A percentile compares a stretch with the other conserved stretches of the same genome.
These are phyloP conservation scores for Boletus rubescentipes DNA, from an alignment of 768 basidiomycete genomes.

Conservation along the genomic window DNA sequence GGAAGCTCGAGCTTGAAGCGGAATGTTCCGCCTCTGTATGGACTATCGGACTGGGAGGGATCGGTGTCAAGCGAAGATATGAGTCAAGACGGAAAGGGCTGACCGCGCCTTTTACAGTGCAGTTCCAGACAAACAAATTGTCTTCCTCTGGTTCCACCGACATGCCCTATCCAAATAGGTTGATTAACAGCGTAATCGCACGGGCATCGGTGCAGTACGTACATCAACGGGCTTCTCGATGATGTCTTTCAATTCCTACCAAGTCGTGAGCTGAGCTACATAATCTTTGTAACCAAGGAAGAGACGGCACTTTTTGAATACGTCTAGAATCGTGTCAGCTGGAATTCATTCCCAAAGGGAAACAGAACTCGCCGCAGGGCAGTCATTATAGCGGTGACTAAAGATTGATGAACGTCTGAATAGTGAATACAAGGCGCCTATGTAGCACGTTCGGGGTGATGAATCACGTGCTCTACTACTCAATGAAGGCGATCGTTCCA, in stretches of 20 bases:
- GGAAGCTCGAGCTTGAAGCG: conserved; percentile 74
- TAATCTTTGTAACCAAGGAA: conserved; percentile 1
- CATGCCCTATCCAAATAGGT: conserved; percentile 49
- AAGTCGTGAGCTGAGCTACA: conserved; percentile 13
- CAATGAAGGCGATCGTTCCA: no score
- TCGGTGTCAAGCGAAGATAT: background rate
- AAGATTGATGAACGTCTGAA: conserved; percentile 5
- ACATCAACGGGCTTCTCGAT: conserved; percentile 65
- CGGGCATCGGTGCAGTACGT: conserved; percentile 21
- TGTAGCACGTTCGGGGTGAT: background rate
- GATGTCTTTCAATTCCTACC: conserved; percentile 68
- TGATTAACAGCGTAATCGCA: conserved; percentile 10
- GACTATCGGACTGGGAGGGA: conserved; percentile 60
- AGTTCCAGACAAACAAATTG: conserved; percentile 77
- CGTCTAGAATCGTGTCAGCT: conserved; percentile 47
- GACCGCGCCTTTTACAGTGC: conserved; percentile 72
- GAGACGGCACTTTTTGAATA: conserved; percentile 62
- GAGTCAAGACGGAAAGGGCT: conserved; percentile 25
- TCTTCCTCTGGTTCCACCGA: conserved; percentile 63
- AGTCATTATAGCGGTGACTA: conserved; percentile 34
- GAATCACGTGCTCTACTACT: conserved; percentile 18
- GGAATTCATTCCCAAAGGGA: background rate
- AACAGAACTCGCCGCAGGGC: conserved; percentile 35
- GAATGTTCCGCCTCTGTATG: conserved; percentile 82
- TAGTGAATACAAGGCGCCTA: no score